Conservation (phyloP, 2,329 filamentous ascomycete species). For the Dendrostoma leiphaemia region DNA sequence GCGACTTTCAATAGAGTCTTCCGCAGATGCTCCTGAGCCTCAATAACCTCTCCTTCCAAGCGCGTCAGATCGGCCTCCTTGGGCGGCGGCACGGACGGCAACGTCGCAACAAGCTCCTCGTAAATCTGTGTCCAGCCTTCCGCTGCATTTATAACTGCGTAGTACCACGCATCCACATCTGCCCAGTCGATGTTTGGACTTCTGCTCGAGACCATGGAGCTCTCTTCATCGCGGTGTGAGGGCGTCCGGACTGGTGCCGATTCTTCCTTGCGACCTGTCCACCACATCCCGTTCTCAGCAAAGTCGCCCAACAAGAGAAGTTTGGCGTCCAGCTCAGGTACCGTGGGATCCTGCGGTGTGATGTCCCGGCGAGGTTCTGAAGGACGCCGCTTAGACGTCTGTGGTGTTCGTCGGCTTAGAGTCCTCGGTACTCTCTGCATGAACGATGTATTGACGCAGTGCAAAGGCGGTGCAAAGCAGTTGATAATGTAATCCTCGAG, state of each 20-base stretch:
- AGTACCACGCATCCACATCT: constrained; percentile 72
- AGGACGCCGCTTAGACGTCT: constrained; percentile 29
- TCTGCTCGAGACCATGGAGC: constrained; percentile 50
- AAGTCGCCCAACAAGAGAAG: constrained; percentile 71
- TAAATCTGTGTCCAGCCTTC: constrained; percentile 63
- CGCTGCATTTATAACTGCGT: constrained; percentile 65
- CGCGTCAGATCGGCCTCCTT: constrained; percentile 37
- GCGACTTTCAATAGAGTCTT: constrained; percentile 72
- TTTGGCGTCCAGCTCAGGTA: constrained; percentile 71
- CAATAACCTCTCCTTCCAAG: constrained; percentile 46
- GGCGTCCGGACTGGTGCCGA: constrained; percentile 30
- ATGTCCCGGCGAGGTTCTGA: constrained; percentile 32
- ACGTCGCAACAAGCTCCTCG: constrained; percentile 41
- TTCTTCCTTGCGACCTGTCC: constrained; percentile 61
- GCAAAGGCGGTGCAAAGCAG: constrained; percentile 63
- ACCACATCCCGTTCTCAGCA: constrained; percentile 81
- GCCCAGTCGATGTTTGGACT: constrained; percentile 75
- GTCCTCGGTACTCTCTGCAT: constrained; percentile 26
- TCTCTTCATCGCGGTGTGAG: constrained; percentile 32
- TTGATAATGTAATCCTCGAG: constrained; percentile 75
- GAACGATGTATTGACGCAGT: constrained; percentile 78
- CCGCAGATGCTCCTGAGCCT: constrained; percentile 67
- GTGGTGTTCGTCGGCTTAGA: constrained; percentile 26
- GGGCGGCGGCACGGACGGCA: constrained; percentile 25
- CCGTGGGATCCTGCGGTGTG: constrained; percentile 35